Conservation (phyloP, 169 alveolate genomes). For the Plasmodium vivax region DNA sequence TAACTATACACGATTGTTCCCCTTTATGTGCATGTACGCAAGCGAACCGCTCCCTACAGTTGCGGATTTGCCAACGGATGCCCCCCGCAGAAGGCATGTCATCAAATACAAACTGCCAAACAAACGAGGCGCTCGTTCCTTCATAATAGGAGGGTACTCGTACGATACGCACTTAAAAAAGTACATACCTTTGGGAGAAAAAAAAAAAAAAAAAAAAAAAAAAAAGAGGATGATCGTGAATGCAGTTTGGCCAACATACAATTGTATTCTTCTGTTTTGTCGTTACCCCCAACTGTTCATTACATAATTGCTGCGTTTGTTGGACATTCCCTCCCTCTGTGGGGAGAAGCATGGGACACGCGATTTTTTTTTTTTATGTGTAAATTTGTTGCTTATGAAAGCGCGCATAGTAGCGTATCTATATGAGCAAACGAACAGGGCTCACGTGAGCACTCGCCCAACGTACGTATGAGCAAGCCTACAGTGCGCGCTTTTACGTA, state of each 20-base stretch:
- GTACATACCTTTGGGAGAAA: neutral
- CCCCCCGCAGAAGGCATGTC: neutral
- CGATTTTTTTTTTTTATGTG: neutral
- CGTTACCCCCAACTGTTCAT: neutral
- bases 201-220: neutral
- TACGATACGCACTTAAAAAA: neutral
- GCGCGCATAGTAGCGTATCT: neutral
- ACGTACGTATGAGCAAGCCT: neutral
- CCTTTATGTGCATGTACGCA: neutral
- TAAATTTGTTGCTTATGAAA: neutral
- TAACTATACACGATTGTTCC: neutral
- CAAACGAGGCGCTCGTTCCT: neutral
- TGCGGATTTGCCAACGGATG: neutral
- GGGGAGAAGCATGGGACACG: neutral
- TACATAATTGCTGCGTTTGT: neutral
- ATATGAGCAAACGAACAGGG: neutral
- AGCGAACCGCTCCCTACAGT: neutral
- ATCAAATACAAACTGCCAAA: neutral
- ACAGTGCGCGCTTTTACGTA: neutral
- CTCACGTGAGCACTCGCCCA: neutral
- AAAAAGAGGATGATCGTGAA: neutral
- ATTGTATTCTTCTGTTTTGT: neutral
- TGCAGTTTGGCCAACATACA: neutral
- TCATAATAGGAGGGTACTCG: conserved; percentile 4
- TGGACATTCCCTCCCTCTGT: neutral